Conservation (phyloP, 768 basidiomycete species). For the Saitozyma sp. region DNA sequence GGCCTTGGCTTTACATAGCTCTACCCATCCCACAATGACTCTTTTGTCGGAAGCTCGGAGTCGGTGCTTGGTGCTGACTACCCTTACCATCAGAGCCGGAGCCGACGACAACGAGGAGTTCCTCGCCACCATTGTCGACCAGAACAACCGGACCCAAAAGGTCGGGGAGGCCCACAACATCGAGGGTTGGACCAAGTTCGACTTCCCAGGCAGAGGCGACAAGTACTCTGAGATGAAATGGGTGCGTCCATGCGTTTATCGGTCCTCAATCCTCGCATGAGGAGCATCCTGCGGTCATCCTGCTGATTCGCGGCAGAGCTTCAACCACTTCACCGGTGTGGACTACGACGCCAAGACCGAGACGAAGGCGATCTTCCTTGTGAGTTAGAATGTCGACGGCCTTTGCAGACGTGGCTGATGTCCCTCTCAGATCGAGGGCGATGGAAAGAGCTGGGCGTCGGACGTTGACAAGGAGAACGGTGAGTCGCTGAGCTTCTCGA, state of each 20-base stretch:
- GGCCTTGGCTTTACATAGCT: conserved; percentile 59
- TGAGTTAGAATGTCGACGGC: conserved; percentile 1
- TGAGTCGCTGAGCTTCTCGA: conserved; percentile 56
- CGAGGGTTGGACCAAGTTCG: conserved; percentile 67
- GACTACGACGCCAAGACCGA: conserved; percentile 77
- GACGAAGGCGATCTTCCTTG: conserved; percentile 62
- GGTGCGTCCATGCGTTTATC: conserved; percentile 13
- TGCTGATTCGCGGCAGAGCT: conserved; percentile 54
- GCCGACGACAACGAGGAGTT: conserved; percentile 74
- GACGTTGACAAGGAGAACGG: conserved; percentile 80
- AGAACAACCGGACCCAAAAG: conserved; percentile 65
- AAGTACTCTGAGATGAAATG: conserved; percentile 55
- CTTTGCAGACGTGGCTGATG: not conserved
- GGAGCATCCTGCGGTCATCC: not conserved
- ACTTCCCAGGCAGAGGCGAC: conserved; percentile 72
- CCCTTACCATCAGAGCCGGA: conserved; percentile 60
- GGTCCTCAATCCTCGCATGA: not conserved
- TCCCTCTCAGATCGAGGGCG: conserved; percentile 60
- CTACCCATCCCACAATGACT: not conserved
- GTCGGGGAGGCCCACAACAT: conserved; percentile 66
- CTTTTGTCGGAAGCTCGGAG: not conserved
- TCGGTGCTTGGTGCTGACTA: not conserved
- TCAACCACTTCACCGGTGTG: conserved; percentile 64
- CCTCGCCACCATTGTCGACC: conserved; percentile 68
- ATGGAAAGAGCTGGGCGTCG: conserved; percentile 74